Percentiles rank a stretch among this genome's conserved stretches.
Evolutionary conservation across 140 eudicot species (phyloP).

Genomic region (Bidens hawaiensis): DNA sequence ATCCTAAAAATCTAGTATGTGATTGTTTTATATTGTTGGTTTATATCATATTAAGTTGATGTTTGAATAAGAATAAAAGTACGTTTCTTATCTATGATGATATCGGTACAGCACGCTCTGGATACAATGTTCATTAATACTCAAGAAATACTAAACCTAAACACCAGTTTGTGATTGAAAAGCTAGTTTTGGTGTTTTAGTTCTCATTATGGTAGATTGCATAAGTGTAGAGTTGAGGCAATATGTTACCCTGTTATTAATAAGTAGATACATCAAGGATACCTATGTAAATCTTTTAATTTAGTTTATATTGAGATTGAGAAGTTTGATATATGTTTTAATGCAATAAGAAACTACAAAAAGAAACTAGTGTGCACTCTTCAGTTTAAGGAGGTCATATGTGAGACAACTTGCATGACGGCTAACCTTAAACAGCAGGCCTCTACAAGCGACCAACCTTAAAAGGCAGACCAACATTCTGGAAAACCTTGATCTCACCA

Average conservation of each 20-base stretch:
- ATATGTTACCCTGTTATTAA: too few relatives aligned
- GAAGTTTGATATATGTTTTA: neutral
- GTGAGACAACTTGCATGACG: neutral
- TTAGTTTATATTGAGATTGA: neutral
- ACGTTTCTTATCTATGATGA: neutral
- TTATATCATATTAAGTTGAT: neutral
- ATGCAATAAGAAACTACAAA: neutral
- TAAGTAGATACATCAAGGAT: too few relatives aligned
- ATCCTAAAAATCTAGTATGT: neutral
- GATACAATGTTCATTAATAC: too few relatives aligned
- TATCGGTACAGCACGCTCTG: too few relatives aligned
- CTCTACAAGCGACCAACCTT: conserved; percentile 58
- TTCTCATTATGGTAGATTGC: neutral
- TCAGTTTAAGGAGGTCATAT: conserved; percentile 1
- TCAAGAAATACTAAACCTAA: too few relatives aligned
- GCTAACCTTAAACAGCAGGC: conserved; percentile 2
- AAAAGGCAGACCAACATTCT: conserved; percentile 82
- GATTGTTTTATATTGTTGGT: neutral
- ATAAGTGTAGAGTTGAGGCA: too few relatives aligned
- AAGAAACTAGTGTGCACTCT: conserved; percentile 15
- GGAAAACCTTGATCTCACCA: conserved; percentile 84
- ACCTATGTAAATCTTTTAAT: too few relatives aligned
- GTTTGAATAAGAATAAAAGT: neutral
- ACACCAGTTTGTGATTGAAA: neutral
- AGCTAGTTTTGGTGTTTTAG: neutral